phyloP scores from a whole-genome alignment of 1,139 yeast species.

The Pichia sp. region DNA sequence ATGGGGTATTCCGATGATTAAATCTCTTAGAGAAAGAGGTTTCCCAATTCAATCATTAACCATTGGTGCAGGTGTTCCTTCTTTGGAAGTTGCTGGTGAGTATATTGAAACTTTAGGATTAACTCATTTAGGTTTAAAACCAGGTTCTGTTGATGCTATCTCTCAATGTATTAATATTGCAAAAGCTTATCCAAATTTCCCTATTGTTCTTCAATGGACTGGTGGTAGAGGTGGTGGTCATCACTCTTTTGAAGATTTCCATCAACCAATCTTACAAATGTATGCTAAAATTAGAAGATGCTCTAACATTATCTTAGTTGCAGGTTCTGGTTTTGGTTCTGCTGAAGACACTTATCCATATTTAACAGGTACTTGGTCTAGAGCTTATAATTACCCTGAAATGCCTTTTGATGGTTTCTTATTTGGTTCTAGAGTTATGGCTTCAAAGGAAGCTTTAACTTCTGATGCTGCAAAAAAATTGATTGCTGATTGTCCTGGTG shows the following conservation, averaged over 20 bases:
- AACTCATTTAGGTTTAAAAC: constrained; percentile 92
- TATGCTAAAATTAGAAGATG: constrained; percentile 91
- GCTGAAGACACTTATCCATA: constrained; percentile 96
- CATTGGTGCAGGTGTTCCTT: constrained; percentile 99
- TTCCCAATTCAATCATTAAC: constrained; percentile 95
- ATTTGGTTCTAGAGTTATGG: constrained; percentile 96
- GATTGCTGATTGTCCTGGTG: constrained; percentile 87
- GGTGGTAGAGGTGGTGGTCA: constrained; percentile 99
- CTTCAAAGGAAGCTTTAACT: constrained; percentile 92
- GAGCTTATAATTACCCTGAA: constrained; percentile 79
- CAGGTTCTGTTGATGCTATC: constrained; percentile 94
- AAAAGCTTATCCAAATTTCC: constrained; percentile 91
- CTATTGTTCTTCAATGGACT: constrained; percentile 97
- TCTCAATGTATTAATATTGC: constrained; percentile 84
- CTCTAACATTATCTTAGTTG: constrained; percentile 79
- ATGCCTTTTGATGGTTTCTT: constrained; percentile 99
- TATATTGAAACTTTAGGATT: constrained; percentile 88
- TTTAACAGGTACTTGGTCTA: constrained; percentile 94
- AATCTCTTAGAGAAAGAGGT: constrained; percentile 79
- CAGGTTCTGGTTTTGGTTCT: constrained; percentile 98
- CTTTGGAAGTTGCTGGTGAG: constrained; percentile 93
- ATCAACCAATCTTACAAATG: constrained; percentile 93
- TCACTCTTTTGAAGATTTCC: constrained; percentile 98
- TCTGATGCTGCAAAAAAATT: constrained; percentile 91
- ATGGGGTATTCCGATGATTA: constrained; percentile 97